Evolutionary conservation across 2,329 filamentous ascomycete genomes (phyloP).

Genomic region (Penicillium sp.): DNA sequence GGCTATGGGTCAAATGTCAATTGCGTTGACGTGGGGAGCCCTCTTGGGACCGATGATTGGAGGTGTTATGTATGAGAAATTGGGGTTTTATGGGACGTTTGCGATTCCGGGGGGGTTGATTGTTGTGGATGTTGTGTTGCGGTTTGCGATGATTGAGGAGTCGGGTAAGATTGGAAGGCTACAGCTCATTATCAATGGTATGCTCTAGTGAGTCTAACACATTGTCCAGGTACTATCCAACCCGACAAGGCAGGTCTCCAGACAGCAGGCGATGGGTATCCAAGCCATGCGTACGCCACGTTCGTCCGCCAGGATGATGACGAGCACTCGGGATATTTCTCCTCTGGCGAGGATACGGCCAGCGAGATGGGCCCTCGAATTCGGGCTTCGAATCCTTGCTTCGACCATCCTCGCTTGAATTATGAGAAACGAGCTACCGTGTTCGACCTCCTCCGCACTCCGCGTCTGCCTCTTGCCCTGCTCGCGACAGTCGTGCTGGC

Average conservation of each 20-base stretch:
- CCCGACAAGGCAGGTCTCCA: neutral
- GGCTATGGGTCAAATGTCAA: conserved; percentile 55
- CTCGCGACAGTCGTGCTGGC: conserved; percentile 52
- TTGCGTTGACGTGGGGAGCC: conserved; percentile 59
- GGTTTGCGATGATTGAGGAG: conserved; percentile 59
- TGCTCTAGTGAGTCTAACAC: neutral
- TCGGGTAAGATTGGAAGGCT: conserved; percentile 10
- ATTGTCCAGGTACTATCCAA: neutral
- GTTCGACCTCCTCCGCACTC: conserved; percentile 28
- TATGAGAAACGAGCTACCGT: conserved; percentile 27
- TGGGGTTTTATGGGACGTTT: conserved; percentile 34
- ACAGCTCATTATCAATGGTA: neutral
- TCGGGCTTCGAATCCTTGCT: conserved; percentile 19
- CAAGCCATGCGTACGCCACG: conserved; percentile 1
- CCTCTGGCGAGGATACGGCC: conserved; percentile 2
- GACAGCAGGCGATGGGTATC: neutral
- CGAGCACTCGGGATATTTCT: neutral
- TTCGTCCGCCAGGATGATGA: neutral
- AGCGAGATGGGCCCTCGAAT: conserved; percentile 12
- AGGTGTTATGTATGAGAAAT: conserved; percentile 54
- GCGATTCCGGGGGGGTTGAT: conserved; percentile 50
- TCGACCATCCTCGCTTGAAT: conserved; percentile 23
- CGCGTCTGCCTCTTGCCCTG: conserved; percentile 48
- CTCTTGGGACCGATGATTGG: conserved; percentile 60
- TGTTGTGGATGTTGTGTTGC: conserved; percentile 60